phyloP scores from a whole-genome alignment of 108 stramenopile genomes.

The Poteriospumella lacustris region DNA sequence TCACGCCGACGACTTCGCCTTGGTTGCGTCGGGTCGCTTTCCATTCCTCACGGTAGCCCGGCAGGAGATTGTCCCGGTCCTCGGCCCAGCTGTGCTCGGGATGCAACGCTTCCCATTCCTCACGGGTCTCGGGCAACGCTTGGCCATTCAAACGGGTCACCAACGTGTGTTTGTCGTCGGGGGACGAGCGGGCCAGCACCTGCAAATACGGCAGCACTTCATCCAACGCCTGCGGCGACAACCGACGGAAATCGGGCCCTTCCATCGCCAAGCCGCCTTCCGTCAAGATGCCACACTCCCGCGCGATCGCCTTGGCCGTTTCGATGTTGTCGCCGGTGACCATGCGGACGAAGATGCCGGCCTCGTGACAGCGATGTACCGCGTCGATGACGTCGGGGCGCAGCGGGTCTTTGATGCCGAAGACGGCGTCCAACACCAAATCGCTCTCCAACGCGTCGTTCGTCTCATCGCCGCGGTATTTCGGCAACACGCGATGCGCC shows the following conservation, averaged over 20 bases:
- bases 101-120: constrained; percentile 50
- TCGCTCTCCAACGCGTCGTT: constrained; percentile 36
- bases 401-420: constrained; percentile 51
- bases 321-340: constrained; percentile 90
- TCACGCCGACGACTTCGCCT: constrained; percentile 16
- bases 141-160: constrained; percentile 49
- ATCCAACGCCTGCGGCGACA: constrained; percentile 43
- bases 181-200: constrained; percentile 53
- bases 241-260: constrained; percentile 52
- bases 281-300: constrained; percentile 57
- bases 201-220: constrained; percentile 50
- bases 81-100: constrained; percentile 40
- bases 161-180: constrained; percentile 53
- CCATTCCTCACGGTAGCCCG: constrained; percentile 55
- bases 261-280: constrained; percentile 46
- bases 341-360: constrained; percentile 82
- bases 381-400: constrained; percentile 43
- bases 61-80: constrained; percentile 39
- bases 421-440: constrained; percentile 41
- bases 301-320: constrained; percentile 89
- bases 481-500: constrained; percentile 41
- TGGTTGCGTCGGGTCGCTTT: background rate
- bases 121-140: constrained; percentile 22
- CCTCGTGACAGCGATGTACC: constrained; percentile 39
- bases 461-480: background rate